Base-by-base conservation (phyloP, 2,329 filamentous ascomycete species). In the Aspergillus fischeri region DNA sequence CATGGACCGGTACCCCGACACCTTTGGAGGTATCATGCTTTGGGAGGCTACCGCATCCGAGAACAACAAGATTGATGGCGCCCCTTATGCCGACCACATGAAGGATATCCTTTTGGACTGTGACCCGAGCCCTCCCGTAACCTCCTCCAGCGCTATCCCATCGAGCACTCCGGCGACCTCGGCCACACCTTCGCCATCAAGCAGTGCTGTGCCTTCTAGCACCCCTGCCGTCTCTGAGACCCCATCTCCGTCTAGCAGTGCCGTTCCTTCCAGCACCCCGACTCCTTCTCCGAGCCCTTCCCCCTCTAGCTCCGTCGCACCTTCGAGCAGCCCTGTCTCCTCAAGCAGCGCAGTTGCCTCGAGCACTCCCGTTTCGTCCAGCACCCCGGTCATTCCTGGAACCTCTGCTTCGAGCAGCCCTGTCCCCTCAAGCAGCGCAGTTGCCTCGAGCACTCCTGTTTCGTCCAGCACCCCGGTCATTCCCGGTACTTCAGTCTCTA, bases 1-100 rank as follows among this genome's bases (percentile, higher is more conserved):
- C 60, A 75, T 75, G 59, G 66, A 65, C 17, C 66, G 72, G 24
- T 73, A 75, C 58, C 69, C 73, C 1, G 55, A 72, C 24, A 71
- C 69, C 1, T 86, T 86, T 61, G 83, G 82, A 44, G 84, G 84
- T 71, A 73, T 84, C 44, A 86, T 85, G 83, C 67, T 86, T 4
- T 86, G 81, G 81, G 82, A 85, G 53, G 80, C 81, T 4, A 81
- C 79, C 1, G 73, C 74, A 10, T 77, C 77, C n/a, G 68, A 75
- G 11, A 71, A 72, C 53, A 83, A 83, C 64, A 55, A 69, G 14
- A 73, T 77, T 54, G 74, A 78, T 54, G 75, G 69, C n/a, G 63
- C 73, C 49, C 70, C 72, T 21, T 84, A 80, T 68, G 72, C 75
- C 2, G 70, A 75, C 52, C 77, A 78, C 70, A 79, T 81, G 59